phyloP scores from a whole-genome alignment of 345 rosid genomes.

The Gossypium arboreum region DNA sequence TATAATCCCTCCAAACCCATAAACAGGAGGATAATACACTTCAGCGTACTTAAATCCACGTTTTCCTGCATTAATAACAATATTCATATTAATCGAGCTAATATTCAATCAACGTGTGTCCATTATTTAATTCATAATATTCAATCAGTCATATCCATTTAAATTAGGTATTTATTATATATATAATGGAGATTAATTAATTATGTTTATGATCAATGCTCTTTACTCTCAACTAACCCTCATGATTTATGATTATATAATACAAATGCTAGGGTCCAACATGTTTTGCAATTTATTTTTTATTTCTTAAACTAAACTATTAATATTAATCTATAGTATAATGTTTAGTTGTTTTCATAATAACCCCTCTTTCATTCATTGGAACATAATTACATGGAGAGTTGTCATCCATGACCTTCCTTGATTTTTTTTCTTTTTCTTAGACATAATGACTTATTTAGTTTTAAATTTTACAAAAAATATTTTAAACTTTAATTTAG shows the following conservation, averaged over 20 bases:
- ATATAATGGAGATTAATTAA: neutral
- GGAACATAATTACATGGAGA: slow-evolving; percentile 2
- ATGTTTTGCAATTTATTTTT: neutral
- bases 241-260: neutral
- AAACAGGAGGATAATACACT: too few relatives aligned
- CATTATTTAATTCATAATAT: neutral
- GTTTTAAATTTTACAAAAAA: too few relatives aligned
- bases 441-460: neutral
- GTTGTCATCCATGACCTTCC: slow-evolving; percentile 15
- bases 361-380: neutral
- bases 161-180: neutral
- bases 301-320: neutral
- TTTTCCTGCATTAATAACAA: too few relatives aligned
- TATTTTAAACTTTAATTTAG: too few relatives aligned
- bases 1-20: fast-evolving
- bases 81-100: too few relatives aligned
- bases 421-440: neutral
- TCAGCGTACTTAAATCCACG: fast-evolving
- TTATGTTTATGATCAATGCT: neutral
- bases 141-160: neutral
- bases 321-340: neutral
- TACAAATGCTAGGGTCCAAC: neutral
- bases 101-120: too few relatives aligned
- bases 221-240: neutral
- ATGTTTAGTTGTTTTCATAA: neutral